These are phyloP conservation scores for Citrus medica DNA, from an alignment of 345 rosid species.

Conservation along the genomic window DNA sequence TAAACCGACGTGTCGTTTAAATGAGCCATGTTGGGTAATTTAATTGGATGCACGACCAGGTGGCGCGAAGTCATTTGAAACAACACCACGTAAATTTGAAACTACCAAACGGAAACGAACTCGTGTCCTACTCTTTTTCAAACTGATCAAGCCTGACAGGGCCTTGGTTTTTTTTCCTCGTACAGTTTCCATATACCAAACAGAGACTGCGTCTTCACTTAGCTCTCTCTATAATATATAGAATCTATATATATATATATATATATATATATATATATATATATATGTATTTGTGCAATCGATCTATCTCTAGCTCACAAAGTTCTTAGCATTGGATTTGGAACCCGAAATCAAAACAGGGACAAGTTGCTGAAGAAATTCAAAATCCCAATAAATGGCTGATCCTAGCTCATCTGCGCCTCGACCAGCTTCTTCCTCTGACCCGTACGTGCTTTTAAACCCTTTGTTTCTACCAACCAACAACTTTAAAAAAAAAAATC, in stretches of 20 bases:
- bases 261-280: not conserved
- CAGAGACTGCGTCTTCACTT: not conserved
- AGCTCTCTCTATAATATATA: too few species aligned
- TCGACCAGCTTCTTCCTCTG: conserved; percentile 8
- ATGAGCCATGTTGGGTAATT: not conserved
- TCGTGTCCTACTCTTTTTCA: not conserved
- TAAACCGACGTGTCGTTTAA: not conserved
- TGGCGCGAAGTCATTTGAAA: not conserved
- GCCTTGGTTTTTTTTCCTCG: too few species aligned
- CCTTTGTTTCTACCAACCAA: not conserved
- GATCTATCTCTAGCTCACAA: too few species aligned
- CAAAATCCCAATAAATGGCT: conserved; percentile 8
- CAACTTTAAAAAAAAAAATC: too few species aligned
- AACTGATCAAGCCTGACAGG: too few species aligned
- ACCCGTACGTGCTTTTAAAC: conserved; percentile 3
- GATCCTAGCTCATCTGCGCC: conserved; percentile 14
- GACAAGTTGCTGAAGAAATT: not conserved
- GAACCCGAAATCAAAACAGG: not conserved
- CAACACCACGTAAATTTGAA: not conserved
- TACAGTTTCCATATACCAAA: not conserved
- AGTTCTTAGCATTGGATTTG: not conserved
- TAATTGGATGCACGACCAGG: not conserved
- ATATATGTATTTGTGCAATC: not conserved
- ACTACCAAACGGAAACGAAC: not conserved
- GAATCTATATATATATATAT: not conserved